Base-by-base conservation (phyloP, 83 land plant genomes). In the Isoetes engelmannii region DNA sequence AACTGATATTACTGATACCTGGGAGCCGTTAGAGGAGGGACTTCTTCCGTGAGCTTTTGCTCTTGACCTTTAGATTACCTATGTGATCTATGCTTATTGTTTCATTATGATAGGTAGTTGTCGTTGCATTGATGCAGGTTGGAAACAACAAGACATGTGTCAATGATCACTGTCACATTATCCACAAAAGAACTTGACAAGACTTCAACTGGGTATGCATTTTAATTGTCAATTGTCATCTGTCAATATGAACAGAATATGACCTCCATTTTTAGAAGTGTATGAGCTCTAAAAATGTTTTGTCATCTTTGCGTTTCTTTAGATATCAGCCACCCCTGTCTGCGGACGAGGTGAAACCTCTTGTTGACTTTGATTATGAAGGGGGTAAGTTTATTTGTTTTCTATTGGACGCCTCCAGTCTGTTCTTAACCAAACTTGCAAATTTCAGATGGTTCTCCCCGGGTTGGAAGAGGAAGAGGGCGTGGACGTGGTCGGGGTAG, bases 1-100 rank as follows among this genome's bases (percentile, higher is more conserved):
- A 62, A 61, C 78, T 4, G 85, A 85, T 75, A 83, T 88, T 64
- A 88, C 92, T 61, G 92, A 88, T 85, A 72, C 76, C 4, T 88
- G 89, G 89, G 92, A 88, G 64, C 92, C 92, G 48, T 83, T 88
- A 69, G 92, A 88, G 71, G 92, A 88, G 63, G 92, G 92, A 6
- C 89, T 88, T 70, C 70, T 78, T n/a, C 83, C 86, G 89, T 88
- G 79, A 72, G 85, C 55, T 51, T 51, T 69, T 43, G 19, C 41
- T 7, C n/a, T 5, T 4, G 7, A 4, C 7, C 44, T 54, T 51
- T 7, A 50, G 13, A 15, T 70, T 69, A 47, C 12, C 7, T 19
- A 8, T 73, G 44, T 45, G 44, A 4, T 74, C 10, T 51, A 48
- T 5, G 17, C 4, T 71, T 48, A 5, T 7, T 57, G 49, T 48